Evolutionary conservation across 108 stramenopile species (phyloP), one percentile per base, ranked within the genome.

Genomic region (Pseudonitzschia delicatissima): DNA sequence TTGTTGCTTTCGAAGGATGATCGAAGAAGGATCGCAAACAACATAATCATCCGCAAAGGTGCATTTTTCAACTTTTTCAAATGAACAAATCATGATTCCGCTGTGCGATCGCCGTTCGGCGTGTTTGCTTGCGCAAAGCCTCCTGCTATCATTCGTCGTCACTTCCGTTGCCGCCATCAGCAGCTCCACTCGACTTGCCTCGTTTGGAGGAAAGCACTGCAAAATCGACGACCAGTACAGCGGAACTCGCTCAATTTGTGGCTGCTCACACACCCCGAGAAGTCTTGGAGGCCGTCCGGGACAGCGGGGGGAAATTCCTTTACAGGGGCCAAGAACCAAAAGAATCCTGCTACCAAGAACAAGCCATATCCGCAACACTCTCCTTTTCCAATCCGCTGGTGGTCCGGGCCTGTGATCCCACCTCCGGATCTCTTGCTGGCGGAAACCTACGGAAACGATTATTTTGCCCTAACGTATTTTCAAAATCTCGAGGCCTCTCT

Each of bases 341-440:
- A 25, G 50, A 51, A 51, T 0, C 23, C 21, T n/a, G n/a, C n/a
- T n/a, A n/a, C n/a, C n/a, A n/a, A n/a, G n/a, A n/a, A 42, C 40
- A 9, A 13, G 12, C 13, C 13, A 9, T 13, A 42, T 9, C 40
- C 40, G 12, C 13, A 13, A 12, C 40, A 42, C 13, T 12, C 9
- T 9, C 11, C 9, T 9, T 13, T 42, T 42, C 40, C 11, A 42
- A n/a, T n/a, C n/a, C n/a, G n/a, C n/a, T n/a, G 0, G 51, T 23
- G 36, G 25, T 34, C 5, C 49, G 20, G 11, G 28, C 40, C 15
- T 35, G 21, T 13, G n/a, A 15, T 23, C 25, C 76, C 69, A 0
- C 39, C 23, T 18, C 76, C 76, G 5, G 76, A 77, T 34, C 70
- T 77, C 49, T 32, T 77, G 39, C 28, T 77, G 4, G 39, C 57